phyloP scores from a whole-genome alignment of 2,329 filamentous ascomycete species.

The Xylariaceae sp. region DNA sequence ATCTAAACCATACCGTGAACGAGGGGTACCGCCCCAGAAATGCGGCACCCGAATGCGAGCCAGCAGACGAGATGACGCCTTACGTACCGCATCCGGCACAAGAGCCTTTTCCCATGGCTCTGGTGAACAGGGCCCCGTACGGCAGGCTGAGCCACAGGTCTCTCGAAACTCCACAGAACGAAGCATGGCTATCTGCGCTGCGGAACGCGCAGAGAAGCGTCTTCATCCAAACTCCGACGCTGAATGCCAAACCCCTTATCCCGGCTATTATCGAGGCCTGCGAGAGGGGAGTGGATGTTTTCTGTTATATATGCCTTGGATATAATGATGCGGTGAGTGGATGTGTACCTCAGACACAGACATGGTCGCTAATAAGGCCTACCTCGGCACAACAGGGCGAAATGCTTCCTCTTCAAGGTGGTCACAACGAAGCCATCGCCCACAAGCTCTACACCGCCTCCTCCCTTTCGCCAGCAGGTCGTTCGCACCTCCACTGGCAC shows the following conservation, averaged over 20 bases:
- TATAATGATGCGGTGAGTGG: constrained; percentile 63
- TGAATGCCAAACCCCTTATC: constrained; percentile 66
- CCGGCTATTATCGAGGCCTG: constrained; percentile 59
- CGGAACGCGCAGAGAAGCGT: constrained; percentile 57
- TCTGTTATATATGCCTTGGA: constrained; percentile 67
- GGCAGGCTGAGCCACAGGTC: constrained; percentile 57
- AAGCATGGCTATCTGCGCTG: constrained; percentile 65
- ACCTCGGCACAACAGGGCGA: constrained; percentile 60
- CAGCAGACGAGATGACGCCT: constrained; percentile 57
- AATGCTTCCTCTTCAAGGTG: constrained; percentile 68
- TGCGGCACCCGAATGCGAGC: constrained; percentile 48
- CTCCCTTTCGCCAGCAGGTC: constrained; percentile 40
- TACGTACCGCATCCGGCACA: constrained; percentile 53
- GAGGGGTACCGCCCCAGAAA: constrained; percentile 42
- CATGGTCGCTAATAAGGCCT: no score
- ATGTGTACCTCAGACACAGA: no score
- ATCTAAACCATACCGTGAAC: constrained; percentile 60
- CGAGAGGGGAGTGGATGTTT: constrained; percentile 61
- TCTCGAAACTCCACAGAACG: constrained; percentile 66
- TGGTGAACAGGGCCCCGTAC: constrained; percentile 65
- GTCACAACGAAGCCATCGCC: constrained; percentile 68
- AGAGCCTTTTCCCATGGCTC: constrained; percentile 60
- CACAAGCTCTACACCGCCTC: constrained; percentile 53
- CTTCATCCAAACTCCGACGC: constrained; percentile 74
- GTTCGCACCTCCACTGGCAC: constrained; percentile 51